Evolutionary conservation across 2,329 filamentous ascomycete genomes (phyloP), one percentile per base, ranked within the genome.

Genomic region (Fusarium tanahbumbuense): DNA sequence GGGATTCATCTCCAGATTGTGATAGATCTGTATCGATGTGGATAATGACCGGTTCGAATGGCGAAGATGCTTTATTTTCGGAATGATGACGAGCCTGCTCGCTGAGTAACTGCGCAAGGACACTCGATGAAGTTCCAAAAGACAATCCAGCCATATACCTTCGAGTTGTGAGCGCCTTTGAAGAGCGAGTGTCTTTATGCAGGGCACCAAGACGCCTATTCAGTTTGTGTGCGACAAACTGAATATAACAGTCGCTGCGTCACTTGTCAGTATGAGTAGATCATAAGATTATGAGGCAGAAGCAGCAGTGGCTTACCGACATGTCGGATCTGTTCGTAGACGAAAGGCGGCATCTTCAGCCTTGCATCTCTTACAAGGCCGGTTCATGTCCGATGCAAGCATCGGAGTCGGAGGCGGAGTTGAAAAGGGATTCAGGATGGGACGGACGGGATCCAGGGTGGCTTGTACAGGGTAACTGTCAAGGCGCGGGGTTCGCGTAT

Each of bases 91-190:
- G 83, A 47, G 92, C 83, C 75, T 93, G 92, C 64, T 86, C 82
- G 78, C 93, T 87, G 56, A 98, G 83, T 23, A 97, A 85, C 73
- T 95, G 88, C 30, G 97, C 84, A 45, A 99, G 83, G 16, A 89
- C 88, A 16, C 92, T 86, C 1, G 95, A 98, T 2, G 92, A 96
- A 3, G 92, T 83, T 1, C 96, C 95, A 74, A 93, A 91, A 0
- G 94, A 97, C 3, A 98, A 83, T 8, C 94, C 93, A 22, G 97
- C 83, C 20, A 97, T 83, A 49, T 97, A 87, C 55, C 76, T 76
- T 42, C 78, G 78, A 13, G 77, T 74, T 69, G 75, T 76, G 66
- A 75, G 78, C 61, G 78, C 76, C 56, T 76, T 70, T 48, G 77
- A 74, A 66, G 75, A 68, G 58, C 81, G 80, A 53, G 81, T 84